Evolutionary conservation across 768 basidiomycete genomes (phyloP).

Genomic region (Tulasnella sp.): DNA sequence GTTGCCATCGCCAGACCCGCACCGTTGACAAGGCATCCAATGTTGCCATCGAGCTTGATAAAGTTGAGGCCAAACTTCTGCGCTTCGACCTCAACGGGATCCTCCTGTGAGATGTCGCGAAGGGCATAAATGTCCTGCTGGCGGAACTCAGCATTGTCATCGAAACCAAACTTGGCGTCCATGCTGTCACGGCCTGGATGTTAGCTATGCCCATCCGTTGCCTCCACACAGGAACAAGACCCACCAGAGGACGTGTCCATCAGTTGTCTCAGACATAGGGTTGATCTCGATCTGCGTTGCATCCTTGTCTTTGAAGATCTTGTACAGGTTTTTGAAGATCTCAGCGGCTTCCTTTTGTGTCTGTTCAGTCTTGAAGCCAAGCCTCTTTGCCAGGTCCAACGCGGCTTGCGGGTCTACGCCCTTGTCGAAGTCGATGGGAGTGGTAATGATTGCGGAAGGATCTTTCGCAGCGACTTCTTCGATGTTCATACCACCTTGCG

Average conservation of each 20-base stretch:
- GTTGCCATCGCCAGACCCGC: slow-evolving; percentile 99
- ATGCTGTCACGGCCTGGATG: slow-evolving; percentile 44
- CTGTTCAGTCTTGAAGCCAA: slow-evolving; percentile 69
- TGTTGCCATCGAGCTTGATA: slow-evolving; percentile 95
- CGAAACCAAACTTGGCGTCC: slow-evolving; percentile 99
- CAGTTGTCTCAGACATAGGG: slow-evolving; percentile 84
- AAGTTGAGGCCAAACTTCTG: slow-evolving; percentile 95
- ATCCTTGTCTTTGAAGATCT: slow-evolving; percentile 97
- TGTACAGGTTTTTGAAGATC: slow-evolving; percentile 89
- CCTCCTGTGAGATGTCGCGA: slow-evolving; percentile 90
- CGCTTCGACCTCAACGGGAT: slow-evolving; percentile 94
- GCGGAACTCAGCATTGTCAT: slow-evolving; percentile 98
- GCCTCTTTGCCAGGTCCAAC: slow-evolving; percentile 67
- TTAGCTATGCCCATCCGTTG: neutral
- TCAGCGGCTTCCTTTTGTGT: slow-evolving; percentile 80
- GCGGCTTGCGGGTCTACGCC: slow-evolving; percentile 68
- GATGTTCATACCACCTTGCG: slow-evolving; percentile 99
- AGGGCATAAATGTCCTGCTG: slow-evolving; percentile 82
- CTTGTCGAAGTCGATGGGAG: slow-evolving; percentile 72
- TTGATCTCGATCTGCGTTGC: slow-evolving; percentile 99
- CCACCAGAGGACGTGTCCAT: slow-evolving; percentile 88
- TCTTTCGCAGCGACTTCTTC: slow-evolving; percentile 98
- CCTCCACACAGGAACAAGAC: slow-evolving; percentile 21
- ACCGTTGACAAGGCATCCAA: slow-evolving; percentile 97
- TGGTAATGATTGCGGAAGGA: slow-evolving; percentile 89